Evolutionary conservation across 192 early-diverging fungal species (phyloP).

Genomic region (Linnemannia hyalina): DNA sequence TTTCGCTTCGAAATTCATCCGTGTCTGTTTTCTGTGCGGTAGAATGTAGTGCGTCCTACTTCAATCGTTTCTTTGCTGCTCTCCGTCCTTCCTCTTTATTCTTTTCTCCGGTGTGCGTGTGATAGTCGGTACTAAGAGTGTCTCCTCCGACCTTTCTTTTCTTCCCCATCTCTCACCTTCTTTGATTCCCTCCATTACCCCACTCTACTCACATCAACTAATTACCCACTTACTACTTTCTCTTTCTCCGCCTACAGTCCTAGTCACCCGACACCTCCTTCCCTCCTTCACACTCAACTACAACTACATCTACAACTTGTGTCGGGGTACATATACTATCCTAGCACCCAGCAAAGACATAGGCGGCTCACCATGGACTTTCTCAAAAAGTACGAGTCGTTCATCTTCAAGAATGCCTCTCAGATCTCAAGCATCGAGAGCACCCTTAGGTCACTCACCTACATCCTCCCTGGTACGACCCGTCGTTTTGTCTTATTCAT

Average conservation of each 20-base stretch:
- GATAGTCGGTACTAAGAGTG: too few relatives aligned
- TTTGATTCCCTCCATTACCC: not conserved
- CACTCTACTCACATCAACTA: not conserved
- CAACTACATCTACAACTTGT: not conserved
- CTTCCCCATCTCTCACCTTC: not conserved
- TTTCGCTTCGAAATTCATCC: too few relatives aligned
- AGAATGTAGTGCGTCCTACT: too few relatives aligned
- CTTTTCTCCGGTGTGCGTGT: not conserved
- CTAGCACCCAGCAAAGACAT: not conserved
- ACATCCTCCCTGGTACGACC: slow-evolving; percentile 85
- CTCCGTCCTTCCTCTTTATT: slow-evolving; percentile 13
- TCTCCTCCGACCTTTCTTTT: too few relatives aligned
- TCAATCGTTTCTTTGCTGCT: not conserved
- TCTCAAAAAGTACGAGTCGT: slow-evolving; percentile 82
- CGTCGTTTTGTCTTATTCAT: not conserved
- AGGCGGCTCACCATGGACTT: slow-evolving; percentile 58
- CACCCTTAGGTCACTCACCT: slow-evolving; percentile 87
- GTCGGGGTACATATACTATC: not conserved
- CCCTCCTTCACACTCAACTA: not conserved
- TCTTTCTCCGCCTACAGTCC: not conserved
- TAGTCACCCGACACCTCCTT: not conserved
- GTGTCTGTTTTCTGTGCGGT: too few relatives aligned
- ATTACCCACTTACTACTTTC: not conserved
- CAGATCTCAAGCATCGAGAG: slow-evolving; percentile 92
- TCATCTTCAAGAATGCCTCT: slow-evolving; percentile 89